Base-by-base conservation (phyloP, 2,329 filamentous ascomycete genomes). In the Gliomastix tumulicola region DNA sequence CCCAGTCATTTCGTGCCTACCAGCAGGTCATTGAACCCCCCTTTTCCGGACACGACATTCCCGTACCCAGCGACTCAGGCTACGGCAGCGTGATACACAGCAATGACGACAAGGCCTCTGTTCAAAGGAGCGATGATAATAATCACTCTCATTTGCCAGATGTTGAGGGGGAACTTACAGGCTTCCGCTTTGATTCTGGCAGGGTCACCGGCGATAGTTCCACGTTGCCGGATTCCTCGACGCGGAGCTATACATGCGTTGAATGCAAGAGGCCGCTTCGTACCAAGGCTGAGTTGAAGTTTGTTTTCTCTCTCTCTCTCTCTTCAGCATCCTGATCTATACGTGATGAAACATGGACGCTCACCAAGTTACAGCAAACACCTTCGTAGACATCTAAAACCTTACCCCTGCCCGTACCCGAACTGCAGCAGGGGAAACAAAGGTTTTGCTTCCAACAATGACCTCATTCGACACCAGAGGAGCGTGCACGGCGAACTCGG, bases 371-470 rank as follows among this genome's bases (percentile, higher is more conserved):
- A 20, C 33, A 94, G 88, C 41, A 94, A 94, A 57, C 87, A 94
- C 49, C 59, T 68, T 32, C 68, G 80, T 16, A 79, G 80, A 34
- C 87, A 94, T 55, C 66, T 61, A 2, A 88, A 84, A 46, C 76
- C 79, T 0, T 77, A 73, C 53, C 70, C 60, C 40, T 95, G 88
- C 51, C 50, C 68, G 4, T 57, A 75, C 18, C 44, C 55, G 1
- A 62, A 62, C 5, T 94, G 88, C 54, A 45, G 50, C 8, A 47
- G 39, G 18, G 69, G 78, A n/a, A 62, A 55, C 6, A 67, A 76
- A 43, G 87, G 86, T 0, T 95, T 94, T 49, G 80, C 82, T 15
- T 94, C 87, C 0, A 57, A 65, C 15, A 94, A 94, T 53, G 88
- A 95, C 49, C 74, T 90, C 11, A 74, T 82, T n/a, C 71, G 88